Percentiles rank a stretch among this genome's conserved stretches.
These are phyloP conservation scores for Cystobasidiaceae sp. DNA, from an alignment of 1,284 basidiomycete species.

Conservation along the genomic window DNA sequence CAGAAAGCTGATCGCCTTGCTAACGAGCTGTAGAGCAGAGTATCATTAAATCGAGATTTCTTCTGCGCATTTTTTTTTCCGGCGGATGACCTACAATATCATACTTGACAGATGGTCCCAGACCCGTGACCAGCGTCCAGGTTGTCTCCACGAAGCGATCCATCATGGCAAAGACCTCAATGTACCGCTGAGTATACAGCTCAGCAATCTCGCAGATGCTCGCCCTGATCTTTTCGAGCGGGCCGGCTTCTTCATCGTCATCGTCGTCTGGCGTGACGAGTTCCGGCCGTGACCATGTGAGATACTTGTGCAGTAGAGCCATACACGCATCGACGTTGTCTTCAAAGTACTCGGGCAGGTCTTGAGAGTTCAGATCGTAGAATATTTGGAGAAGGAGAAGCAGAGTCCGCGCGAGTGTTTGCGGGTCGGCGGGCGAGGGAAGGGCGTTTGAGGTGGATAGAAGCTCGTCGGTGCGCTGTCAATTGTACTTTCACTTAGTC, in stretches of 20 bases:
- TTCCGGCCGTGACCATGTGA: conserved; percentile 69
- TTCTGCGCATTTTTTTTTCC: neutral
- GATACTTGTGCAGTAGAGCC: conserved; percentile 66
- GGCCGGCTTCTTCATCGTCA: conserved; percentile 78
- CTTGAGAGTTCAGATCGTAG: conserved; percentile 91
- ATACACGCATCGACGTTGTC: conserved; percentile 81
- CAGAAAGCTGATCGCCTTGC: conserved; percentile 87
- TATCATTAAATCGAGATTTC: conserved; percentile 1
- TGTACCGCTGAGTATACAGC: conserved; percentile 86
- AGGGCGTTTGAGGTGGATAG: conserved; percentile 47
- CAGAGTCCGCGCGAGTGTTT: conserved; percentile 64
- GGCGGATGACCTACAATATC: conserved; percentile 60
- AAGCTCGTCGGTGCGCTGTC: conserved; percentile 51
- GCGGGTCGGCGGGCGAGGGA: conserved; percentile 43
- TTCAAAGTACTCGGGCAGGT: conserved; percentile 90
- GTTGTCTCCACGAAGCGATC: conserved; percentile 81
- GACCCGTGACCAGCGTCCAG: conserved; percentile 78
- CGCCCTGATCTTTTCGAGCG: conserved; percentile 81
- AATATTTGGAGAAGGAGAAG: conserved; percentile 78
- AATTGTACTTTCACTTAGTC: too few relatives aligned
- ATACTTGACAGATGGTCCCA: conserved; percentile 66
- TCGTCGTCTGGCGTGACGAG: conserved; percentile 50
- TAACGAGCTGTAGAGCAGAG: conserved; percentile 61
- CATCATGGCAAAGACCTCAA: conserved; percentile 76
- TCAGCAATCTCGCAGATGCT: conserved; percentile 87